Evolutionary conservation across 2,329 filamentous ascomycete species (phyloP), one percentile per base, ranked within the genome.

Genomic region (Akanthomyces muscarius): DNA sequence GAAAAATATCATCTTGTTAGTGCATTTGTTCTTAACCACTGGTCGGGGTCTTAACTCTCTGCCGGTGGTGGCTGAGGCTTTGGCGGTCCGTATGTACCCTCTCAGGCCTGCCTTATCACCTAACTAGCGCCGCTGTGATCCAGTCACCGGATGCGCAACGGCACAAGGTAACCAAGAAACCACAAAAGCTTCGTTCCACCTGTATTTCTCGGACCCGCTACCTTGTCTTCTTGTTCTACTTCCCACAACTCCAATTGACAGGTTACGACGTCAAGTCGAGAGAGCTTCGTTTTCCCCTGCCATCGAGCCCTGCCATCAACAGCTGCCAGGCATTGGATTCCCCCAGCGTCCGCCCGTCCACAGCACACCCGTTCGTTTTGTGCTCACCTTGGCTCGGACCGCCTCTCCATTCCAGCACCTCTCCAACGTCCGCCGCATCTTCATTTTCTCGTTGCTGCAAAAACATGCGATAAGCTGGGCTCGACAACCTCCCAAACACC

Each of bases 61-160:
- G 44, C 5, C 23, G 7, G 45, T 41, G n/a, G 56, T 44, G 56
- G 56, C 56, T 60, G 45, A 38, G 56, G 55, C 42, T 23, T 25
- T 25, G 41, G 16, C 52, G 38, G 36, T 44, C 44, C 23, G 36
- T 21, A 21, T 21, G 21, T 52, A 41, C 51, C 36, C 13, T 25
- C 25, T n/a, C 42, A 42, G 33, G n/a, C 21, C 28, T 47, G 10
- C 33, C 33, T 36, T 36, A 38, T 56, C 38, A 41, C 57, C 44
- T 6, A 30, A 30, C 8, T 62, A 47, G 41, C 42, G 50, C 36
- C 25, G 21, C 41, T 61, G 50, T 30, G 25, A 55, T 55, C 42
- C 42, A 55, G 60, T 62, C 60, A 62, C 30, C 60, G 21, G 60
- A 62, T 51, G 18, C 47, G 41, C 50, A 62, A 42, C 60, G 11